Conservation (phyloP, 768 basidiomycete genomes). For the Auriscalpium orientale region DNA sequence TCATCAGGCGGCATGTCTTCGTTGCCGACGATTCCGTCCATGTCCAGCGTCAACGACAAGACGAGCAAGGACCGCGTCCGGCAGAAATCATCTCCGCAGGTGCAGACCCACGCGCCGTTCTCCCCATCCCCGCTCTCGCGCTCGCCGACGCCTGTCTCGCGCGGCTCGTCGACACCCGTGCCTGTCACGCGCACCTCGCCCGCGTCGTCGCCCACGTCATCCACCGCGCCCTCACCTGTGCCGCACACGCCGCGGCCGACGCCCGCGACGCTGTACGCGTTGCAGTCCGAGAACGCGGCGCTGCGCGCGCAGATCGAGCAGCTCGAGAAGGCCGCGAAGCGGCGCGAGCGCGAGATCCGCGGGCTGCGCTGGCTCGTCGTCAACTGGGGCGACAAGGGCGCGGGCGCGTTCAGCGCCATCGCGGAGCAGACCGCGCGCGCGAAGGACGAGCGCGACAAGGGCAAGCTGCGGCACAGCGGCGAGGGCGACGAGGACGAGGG, state of each 20-base stretch:
- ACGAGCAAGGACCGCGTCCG: too few species aligned
- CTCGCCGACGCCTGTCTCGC: not conserved
- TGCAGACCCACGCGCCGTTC: not conserved
- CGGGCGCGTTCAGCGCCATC: not conserved
- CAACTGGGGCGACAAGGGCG: conserved; percentile 26
- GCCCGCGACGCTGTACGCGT: conserved; percentile 7
- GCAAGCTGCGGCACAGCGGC: conserved; percentile 5
- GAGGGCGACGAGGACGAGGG: conserved; percentile 6
- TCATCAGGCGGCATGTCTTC: not conserved
- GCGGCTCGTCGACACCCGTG: not conserved
- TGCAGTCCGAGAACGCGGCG: conserved; percentile 36
- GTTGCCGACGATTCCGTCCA: not conserved
- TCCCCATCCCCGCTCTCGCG: not conserved
- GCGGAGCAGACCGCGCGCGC: not conserved
- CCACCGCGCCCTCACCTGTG: conserved; percentile 1
- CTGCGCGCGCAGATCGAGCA: conserved; percentile 46
- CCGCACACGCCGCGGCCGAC: conserved; percentile 6
- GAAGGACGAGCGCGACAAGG: not conserved
- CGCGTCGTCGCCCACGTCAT: not conserved
- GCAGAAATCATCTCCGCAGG: too few species aligned
- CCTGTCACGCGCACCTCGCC: not conserved
- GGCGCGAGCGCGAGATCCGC: conserved; percentile 58
- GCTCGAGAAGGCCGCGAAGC: conserved; percentile 47
- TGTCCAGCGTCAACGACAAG: not conserved
- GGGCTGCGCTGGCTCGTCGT: conserved; percentile 59